phyloP scores from a whole-genome alignment of 306 rosid species.

The Chamaecrista fasciculata region DNA sequence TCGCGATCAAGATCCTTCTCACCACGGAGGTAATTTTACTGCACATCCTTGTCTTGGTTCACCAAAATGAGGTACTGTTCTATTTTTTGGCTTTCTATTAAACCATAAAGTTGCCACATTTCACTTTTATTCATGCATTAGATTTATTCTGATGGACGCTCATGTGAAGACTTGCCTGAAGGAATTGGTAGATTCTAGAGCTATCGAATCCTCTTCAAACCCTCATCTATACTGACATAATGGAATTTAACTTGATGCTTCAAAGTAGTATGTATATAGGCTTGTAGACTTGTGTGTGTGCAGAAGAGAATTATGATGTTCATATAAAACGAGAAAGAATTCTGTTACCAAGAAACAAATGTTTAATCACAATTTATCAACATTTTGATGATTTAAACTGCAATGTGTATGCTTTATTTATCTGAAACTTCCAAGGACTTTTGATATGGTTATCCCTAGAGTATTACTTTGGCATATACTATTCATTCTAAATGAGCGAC shows the following conservation, averaged over 20 bases:
- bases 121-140: background rate
- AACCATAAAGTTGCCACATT: background rate
- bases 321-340: background rate
- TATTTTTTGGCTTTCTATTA: background rate
- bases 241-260: slow-evolving; percentile 14
- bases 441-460: background rate
- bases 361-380: slow-evolving; percentile 1
- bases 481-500: background rate
- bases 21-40: slow-evolving; percentile 71
- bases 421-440: background rate
- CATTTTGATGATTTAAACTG: background rate
- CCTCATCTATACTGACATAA: background rate
- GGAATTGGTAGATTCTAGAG: slow-evolving; percentile 5
- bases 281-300: background rate
- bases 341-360: slow-evolving; percentile 1
- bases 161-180: slow-evolving; percentile 5
- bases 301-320: too few species aligned
- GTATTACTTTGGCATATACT: slow-evolving; percentile 2
- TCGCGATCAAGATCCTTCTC: slow-evolving; percentile 91
- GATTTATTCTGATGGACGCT: slow-evolving; percentile 16
- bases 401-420: slow-evolving; percentile 6
- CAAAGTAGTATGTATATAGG: background rate
- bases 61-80: background rate
- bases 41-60: slow-evolving; percentile 6
- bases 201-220: background rate